phyloP scores from a whole-genome alignment of 2,329 filamentous ascomycete species.

The Simplicillium aogashimaense region DNA sequence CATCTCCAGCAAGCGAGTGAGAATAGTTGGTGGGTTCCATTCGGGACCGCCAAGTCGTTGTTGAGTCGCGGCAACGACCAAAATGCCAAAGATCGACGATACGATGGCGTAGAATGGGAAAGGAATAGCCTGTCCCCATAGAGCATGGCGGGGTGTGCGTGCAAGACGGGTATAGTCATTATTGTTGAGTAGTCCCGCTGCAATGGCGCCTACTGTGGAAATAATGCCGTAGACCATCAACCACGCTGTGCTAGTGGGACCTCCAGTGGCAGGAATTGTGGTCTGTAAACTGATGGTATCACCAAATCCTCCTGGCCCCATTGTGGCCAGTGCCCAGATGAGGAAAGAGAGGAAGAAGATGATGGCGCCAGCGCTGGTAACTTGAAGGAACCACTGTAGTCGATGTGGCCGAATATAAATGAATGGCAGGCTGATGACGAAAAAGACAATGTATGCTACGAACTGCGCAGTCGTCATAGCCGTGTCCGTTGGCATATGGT shows the following conservation, averaged over 20 bases:
- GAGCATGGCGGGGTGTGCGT: conserved; percentile 18
- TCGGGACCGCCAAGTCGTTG: conserved; percentile 22
- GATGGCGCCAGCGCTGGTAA: conserved; percentile 26
- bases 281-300: conserved; percentile 16
- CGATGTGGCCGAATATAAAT: conserved; percentile 33
- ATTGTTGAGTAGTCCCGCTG: conserved; percentile 26
- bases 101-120: conserved; percentile 25
- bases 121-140: conserved; percentile 22
- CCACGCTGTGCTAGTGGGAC: conserved; percentile 22
- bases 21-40: conserved; percentile 26
- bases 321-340: conserved; percentile 33
- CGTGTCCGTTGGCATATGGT: conserved; percentile 26
- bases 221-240: conserved; percentile 25
- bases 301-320: conserved; percentile 28
- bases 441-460: conserved; percentile 32
- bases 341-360: conserved; percentile 30
- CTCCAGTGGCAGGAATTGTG: conserved; percentile 14
- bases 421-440: conserved; percentile 29
- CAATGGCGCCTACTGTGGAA: conserved; percentile 25
- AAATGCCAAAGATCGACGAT: conserved; percentile 26
- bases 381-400: conserved; percentile 29
- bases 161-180: conserved; percentile 28
- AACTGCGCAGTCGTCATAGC: conserved; percentile 34
- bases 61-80: conserved; percentile 29
- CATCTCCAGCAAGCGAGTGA: conserved; percentile 19